phyloP scores from a whole-genome alignment of 2,329 filamentous ascomycete genomes.

The Calonectria montana region DNA sequence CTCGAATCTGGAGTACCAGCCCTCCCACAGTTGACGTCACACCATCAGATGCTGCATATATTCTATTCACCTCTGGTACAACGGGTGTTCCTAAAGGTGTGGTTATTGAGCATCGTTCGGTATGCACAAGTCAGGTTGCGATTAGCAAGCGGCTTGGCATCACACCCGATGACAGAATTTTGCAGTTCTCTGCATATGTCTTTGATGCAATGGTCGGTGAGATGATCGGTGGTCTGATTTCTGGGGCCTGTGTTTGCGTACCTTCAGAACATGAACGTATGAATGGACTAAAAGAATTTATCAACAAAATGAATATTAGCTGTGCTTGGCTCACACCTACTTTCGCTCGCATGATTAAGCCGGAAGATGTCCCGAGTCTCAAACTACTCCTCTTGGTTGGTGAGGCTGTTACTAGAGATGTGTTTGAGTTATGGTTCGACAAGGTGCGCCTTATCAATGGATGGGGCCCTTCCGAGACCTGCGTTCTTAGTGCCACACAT shows the following conservation, averaged over 20 bases:
- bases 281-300: slow-evolving; percentile 4
- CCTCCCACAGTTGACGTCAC: not conserved
- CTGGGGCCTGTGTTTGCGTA: slow-evolving; percentile 52
- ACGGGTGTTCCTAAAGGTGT: slow-evolving; percentile 68
- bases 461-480: slow-evolving; percentile 25
- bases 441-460: slow-evolving; percentile 19
- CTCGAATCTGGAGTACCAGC: no score
- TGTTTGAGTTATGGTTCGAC: slow-evolving; percentile 16
- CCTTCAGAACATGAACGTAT: slow-evolving; percentile 44
- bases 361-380: not conserved
- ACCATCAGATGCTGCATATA: slow-evolving; percentile 35
- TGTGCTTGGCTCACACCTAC: slow-evolving; percentile 8
- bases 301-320: not conserved
- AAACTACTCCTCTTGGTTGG: slow-evolving; percentile 12
- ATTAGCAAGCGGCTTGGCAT: not conserved
- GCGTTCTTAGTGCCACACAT: slow-evolving; percentile 11
- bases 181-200: slow-evolving; percentile 47
- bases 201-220: slow-evolving; percentile 53
- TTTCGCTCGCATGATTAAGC: not conserved
- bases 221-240: slow-evolving; percentile 51
- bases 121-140: not conserved
- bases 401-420: slow-evolving; percentile 19
- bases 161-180: not conserved
- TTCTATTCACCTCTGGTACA: slow-evolving; percentile 67
- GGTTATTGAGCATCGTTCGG: slow-evolving; percentile 36